Percentiles rank a stretch among this genome's conserved stretches.
Evolutionary conservation across 2,329 filamentous ascomycete species (phyloP).

Genomic region (Arthrobotrys sphaeroides): DNA sequence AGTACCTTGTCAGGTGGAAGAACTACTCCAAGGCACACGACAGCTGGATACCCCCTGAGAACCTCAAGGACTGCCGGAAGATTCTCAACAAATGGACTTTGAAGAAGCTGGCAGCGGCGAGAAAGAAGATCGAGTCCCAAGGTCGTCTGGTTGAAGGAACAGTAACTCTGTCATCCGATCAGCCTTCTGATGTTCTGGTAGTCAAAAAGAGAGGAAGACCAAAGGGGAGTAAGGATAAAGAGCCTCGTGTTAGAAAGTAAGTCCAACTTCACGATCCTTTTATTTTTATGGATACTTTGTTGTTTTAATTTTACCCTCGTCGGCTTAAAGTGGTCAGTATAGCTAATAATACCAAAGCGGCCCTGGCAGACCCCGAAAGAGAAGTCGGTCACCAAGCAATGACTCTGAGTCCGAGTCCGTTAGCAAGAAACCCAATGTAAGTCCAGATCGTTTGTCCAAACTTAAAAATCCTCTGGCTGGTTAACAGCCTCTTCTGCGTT

Average conservation of each 20-base stretch:
- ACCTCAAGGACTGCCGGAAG: conserved; percentile 47
- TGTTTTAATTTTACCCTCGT: background rate
- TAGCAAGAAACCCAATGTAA: conserved; percentile 29
- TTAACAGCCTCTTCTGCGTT: too few relatives aligned
- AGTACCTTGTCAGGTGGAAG: conserved; percentile 55
- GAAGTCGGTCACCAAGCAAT: conserved; percentile 33
- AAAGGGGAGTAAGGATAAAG: conserved; percentile 1
- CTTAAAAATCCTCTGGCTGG: too few relatives aligned
- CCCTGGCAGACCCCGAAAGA: conserved; percentile 9
- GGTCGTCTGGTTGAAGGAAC: background rate
- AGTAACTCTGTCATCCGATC: background rate
- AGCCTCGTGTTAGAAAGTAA: background rate
- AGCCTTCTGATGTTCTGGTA: background rate
- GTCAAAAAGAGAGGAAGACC: conserved; percentile 26
- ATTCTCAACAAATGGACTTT: conserved; percentile 42
- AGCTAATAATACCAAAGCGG: too few relatives aligned
- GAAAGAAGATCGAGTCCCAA: background rate
- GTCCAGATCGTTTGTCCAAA: background rate
- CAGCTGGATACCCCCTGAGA: conserved; percentile 55
- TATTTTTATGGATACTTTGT: background rate
- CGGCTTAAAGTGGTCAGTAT: background rate
- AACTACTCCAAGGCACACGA: conserved; percentile 41
- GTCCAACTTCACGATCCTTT: background rate
- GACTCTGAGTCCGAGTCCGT: conserved; percentile 23
- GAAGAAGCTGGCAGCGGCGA: conserved; percentile 8